phyloP scores from a whole-genome alignment of 148 eudicot species.

The Spergularia bocconei region DNA sequence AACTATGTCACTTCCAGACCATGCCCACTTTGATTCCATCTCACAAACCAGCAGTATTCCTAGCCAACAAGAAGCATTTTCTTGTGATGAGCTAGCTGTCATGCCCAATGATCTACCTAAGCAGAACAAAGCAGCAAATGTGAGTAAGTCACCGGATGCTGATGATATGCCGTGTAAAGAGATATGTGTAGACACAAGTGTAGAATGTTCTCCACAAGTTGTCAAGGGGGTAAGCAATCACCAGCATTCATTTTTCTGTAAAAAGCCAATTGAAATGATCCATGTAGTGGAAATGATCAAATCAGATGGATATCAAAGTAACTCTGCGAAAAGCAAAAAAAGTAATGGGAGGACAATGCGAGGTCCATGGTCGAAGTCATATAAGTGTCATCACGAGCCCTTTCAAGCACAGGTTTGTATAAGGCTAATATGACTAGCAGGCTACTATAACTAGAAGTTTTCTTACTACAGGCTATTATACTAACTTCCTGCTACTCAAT shows the following conservation, averaged over 20 bases:
- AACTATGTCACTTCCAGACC: neutral
- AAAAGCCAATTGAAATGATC: neutral
- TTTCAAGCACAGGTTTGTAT: slow-evolving; percentile 18
- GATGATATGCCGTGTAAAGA: neutral
- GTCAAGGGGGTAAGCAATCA: neutral
- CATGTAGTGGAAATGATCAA: neutral
- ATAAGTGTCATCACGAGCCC: neutral
- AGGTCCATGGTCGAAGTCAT: slow-evolving; percentile 1
- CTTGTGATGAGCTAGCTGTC: slow-evolving; percentile 9
- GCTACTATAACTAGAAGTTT: neutral
- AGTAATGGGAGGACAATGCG: neutral
- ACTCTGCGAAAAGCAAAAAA: slow-evolving; percentile 3
- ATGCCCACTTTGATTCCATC: neutral
- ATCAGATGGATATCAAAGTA: neutral
- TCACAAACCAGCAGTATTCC: slow-evolving; percentile 3
- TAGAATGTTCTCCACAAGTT: slow-evolving; percentile 7
- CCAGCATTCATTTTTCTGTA: neutral
- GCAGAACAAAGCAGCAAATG: neutral
- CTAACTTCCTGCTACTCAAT: neutral
- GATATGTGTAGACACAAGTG: neutral
- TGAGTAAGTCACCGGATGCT: neutral
- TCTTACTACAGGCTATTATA: neutral
- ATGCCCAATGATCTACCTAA: neutral
- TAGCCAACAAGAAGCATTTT: slow-evolving; percentile 5
- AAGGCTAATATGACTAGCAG: neutral